phyloP scores from a whole-genome alignment of 331 rosid genomes.

The Cydonia oblonga region DNA sequence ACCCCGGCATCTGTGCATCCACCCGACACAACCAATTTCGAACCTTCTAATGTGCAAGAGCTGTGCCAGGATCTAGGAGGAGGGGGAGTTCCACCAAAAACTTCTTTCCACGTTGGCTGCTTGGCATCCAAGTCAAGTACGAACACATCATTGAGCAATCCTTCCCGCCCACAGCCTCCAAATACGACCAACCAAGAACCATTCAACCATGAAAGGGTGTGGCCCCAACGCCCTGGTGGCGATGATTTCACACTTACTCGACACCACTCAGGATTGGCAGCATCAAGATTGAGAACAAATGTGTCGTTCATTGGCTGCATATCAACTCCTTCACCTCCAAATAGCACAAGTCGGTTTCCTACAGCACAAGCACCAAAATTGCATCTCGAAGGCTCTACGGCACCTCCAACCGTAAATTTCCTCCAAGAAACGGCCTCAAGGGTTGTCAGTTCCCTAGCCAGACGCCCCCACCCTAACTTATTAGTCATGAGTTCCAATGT shows the following conservation, averaged over 20 bases:
- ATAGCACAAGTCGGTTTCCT: conserved; percentile 79
- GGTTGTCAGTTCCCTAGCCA: conserved; percentile 79
- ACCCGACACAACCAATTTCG: conserved; percentile 88
- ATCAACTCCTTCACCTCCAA: conserved; percentile 97
- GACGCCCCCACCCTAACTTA: conserved; percentile 96
- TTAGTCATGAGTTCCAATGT: conserved; percentile 81
- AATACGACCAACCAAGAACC: conserved; percentile 88
- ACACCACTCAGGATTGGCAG: conserved; percentile 77
- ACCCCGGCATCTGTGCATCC: conserved; percentile 93
- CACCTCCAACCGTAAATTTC: conserved; percentile 79
- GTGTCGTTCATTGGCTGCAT: conserved; percentile 99
- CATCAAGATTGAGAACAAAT: conserved; percentile 86
- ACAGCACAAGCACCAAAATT: conserved; percentile 96
- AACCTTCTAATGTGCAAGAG: conserved; percentile 88
- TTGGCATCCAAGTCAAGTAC: conserved; percentile 96
- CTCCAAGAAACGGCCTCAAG: conserved; percentile 97
- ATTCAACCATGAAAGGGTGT: conserved; percentile 79
- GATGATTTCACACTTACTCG: conserved; percentile 77
- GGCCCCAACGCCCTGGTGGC: conserved; percentile 99
- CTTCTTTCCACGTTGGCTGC: conserved; percentile 94
- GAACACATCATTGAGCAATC: conserved; percentile 86
- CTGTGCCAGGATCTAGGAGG: conserved; percentile 98
- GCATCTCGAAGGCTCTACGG: conserved; percentile 94
- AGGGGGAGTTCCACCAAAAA: conserved; percentile 80
- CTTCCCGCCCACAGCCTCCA: conserved; percentile 92